These are phyloP conservation scores for Penicillium brevicompactum DNA, from an alignment of 2,329 filamentous ascomycete genomes.

Conservation along the genomic window DNA sequence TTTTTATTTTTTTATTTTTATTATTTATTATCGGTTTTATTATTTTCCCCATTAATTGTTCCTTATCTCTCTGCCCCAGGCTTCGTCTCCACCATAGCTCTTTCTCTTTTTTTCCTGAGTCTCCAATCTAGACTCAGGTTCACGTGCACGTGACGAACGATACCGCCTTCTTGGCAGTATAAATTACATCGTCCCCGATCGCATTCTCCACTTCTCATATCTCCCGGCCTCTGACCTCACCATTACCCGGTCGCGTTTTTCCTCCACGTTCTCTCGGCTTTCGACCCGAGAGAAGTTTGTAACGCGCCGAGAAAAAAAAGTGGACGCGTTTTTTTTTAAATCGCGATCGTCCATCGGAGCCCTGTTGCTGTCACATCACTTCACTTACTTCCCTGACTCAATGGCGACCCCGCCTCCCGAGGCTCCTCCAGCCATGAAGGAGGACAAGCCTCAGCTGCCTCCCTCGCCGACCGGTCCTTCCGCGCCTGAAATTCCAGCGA, in stretches of 20 bases:
- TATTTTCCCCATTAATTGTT: slow-evolving; percentile 12
- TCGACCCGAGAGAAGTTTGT: slow-evolving; percentile 4
- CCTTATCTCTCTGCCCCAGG: slow-evolving; percentile 14
- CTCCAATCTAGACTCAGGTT: slow-evolving; percentile 6
- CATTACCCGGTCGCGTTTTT: slow-evolving; percentile 15
- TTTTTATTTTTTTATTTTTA: slow-evolving; percentile 14
- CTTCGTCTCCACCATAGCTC: slow-evolving; percentile 1
- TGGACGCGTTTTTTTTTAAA: slow-evolving; percentile 27
- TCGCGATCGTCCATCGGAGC: slow-evolving; percentile 9
- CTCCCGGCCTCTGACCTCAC: slow-evolving; percentile 24
- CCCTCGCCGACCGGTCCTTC: slow-evolving; percentile 37
- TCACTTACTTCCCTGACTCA: slow-evolving; percentile 15
- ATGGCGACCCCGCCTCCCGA: slow-evolving; percentile 50
- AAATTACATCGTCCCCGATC: slow-evolving; percentile 41
- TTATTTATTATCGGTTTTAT: slow-evolving; percentile 16
- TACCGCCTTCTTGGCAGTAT: slow-evolving; percentile 47
- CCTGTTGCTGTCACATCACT: not conserved
- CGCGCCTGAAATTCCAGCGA: slow-evolving; percentile 28
- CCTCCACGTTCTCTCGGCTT: slow-evolving; percentile 24
- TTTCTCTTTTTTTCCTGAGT: slow-evolving; percentile 1
- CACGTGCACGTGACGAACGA: slow-evolving; percentile 40
- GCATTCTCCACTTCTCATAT: slow-evolving; percentile 42
- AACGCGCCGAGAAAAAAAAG: not conserved
- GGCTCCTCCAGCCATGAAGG: slow-evolving; percentile 39
- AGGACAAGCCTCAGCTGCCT: slow-evolving; percentile 45